A percentile compares a stretch with the other conserved stretches of the same genome.
Conservation (phyloP, 2,329 filamentous ascomycete species). For the Didymella pomorum region DNA sequence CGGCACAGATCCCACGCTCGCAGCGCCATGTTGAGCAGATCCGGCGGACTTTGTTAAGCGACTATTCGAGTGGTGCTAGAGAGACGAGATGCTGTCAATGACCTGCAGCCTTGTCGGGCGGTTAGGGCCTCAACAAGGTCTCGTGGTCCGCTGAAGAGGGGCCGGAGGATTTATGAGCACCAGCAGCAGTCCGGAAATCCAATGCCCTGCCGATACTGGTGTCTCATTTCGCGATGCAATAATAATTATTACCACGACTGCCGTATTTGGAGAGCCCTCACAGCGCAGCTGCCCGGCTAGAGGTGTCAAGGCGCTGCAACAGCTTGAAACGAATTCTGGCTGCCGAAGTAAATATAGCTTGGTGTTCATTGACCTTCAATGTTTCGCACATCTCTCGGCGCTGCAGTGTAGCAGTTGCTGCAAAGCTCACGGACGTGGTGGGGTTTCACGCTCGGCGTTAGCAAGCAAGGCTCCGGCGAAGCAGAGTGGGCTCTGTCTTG, state of each 20-base stretch:
- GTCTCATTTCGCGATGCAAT: slow-evolving; percentile 26
- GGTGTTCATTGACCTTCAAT: slow-evolving; percentile 5
- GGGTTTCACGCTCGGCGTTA: slow-evolving; percentile 43
- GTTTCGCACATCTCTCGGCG: slow-evolving; percentile 17
- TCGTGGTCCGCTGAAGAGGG: slow-evolving; percentile 27
- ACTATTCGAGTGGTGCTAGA: slow-evolving; percentile 4
- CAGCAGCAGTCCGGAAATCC: slow-evolving; percentile 20
- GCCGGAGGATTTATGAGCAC: slow-evolving; percentile 27
- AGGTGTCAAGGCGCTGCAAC: slow-evolving; percentile 26
- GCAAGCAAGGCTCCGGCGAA: slow-evolving; percentile 40
- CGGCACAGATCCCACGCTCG: slow-evolving; percentile 22
- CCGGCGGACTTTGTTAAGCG: slow-evolving; percentile 23
- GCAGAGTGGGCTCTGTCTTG: slow-evolving; percentile 31
- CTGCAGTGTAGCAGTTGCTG: slow-evolving; percentile 24
- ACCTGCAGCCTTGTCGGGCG: slow-evolving; percentile 20
- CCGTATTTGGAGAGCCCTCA: slow-evolving; percentile 34
- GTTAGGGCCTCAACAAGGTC: slow-evolving; percentile 34
- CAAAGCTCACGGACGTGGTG: slow-evolving; percentile 31
- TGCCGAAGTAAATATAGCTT: slow-evolving; percentile 10
- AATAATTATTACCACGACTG: slow-evolving; percentile 23
- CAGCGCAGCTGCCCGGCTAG: slow-evolving; percentile 24
- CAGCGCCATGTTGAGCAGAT: slow-evolving; percentile 15
- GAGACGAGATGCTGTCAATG: slow-evolving; percentile 18
- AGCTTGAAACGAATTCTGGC: slow-evolving; percentile 26
- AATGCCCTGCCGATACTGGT: slow-evolving; percentile 28